phyloP scores from a whole-genome alignment of 2,329 filamentous ascomycete genomes.

The Trichoderma afroharzianum region DNA sequence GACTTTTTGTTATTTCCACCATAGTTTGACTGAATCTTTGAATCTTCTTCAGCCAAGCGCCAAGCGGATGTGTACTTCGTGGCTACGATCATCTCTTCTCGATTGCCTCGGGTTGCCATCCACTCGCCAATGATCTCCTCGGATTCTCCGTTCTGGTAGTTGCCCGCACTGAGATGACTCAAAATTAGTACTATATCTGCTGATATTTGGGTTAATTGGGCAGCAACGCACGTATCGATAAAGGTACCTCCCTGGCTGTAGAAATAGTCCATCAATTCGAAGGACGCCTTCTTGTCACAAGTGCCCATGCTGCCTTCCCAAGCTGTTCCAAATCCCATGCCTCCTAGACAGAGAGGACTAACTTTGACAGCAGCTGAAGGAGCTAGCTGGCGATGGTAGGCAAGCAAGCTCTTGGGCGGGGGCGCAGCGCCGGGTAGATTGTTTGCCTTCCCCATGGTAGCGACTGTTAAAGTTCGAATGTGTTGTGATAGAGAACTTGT shows the following conservation, averaged over 20 bases:
- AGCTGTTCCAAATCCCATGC: slow-evolving; percentile 25
- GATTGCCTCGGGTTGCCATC: slow-evolving; percentile 40
- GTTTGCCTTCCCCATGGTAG: neutral
- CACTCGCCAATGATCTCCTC: slow-evolving; percentile 52
- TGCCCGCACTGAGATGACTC: slow-evolving; percentile 30
- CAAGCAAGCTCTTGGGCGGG: slow-evolving; percentile 21
- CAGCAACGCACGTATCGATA: slow-evolving; percentile 47
- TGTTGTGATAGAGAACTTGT: neutral
- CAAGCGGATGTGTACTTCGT: slow-evolving; percentile 47
- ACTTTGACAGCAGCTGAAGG: slow-evolving; percentile 25
- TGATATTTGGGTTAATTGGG: neutral
- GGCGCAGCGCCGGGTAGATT: slow-evolving; percentile 10
- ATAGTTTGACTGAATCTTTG: slow-evolving; percentile 30
- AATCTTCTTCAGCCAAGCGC: slow-evolving; percentile 17
- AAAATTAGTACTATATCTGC: neutral
- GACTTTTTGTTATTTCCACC: slow-evolving; percentile 38
- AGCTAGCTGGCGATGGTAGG: slow-evolving; percentile 24
- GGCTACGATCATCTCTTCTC: slow-evolving; percentile 46
- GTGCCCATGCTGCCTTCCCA: slow-evolving; percentile 46
- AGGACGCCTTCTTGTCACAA: slow-evolving; percentile 9
- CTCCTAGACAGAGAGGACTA: slow-evolving; percentile 26
- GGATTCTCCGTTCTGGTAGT: slow-evolving; percentile 49
- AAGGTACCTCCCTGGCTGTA: slow-evolving; percentile 53
- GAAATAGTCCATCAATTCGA: slow-evolving; percentile 16
- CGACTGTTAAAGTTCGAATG: neutral